Evolutionary conservation across 331 rosid genomes (phyloP), one percentile per base, ranked within the genome.

Genomic region (Ulmus americana): DNA sequence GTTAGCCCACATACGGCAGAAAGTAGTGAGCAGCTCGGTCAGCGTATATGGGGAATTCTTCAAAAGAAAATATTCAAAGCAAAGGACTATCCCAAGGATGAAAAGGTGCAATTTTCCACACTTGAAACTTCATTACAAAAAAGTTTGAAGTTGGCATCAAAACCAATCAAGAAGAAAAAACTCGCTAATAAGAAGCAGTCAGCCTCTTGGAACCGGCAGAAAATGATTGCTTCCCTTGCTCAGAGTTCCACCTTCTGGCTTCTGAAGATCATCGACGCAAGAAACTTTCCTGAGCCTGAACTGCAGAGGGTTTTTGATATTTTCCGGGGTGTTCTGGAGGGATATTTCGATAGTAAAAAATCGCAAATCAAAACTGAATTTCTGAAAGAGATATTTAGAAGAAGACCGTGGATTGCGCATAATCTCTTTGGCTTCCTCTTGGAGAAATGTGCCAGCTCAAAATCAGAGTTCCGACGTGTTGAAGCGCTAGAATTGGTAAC

Each of bases 21-120:
- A 85, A 89, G 84, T 61, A 87, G 95, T 58, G 96, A 85, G 61
- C 95, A 94, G 87, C 97, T 94, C 63, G 84, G 81, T 46, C 99
- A 87, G 75, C 95, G 97, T 16, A 78, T 94, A 66, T 90, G 87
- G 95, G 97, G 97, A 74, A 87, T 94, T 77, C 55, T 94, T 73
- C 88, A 90, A 51, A 90, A 80, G 81, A 82, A 87, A 67, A 78
- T 90, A 59, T 83, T 90, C 72, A 90, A 90, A 76, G 82, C 91
- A 55, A 90, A 90, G 82, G 95, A 85, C 45, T 71, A 78, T 79
- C 98, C 99, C 0, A 83, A 61, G 80, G 97, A 90, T 50, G 97
- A 87, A 16, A 84, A 74, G 11, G 78, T 90, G 67, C 84, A 90
- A 60, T 55, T 85, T 62, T 68, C 84, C 14, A 76, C 76, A 45